phyloP scores from a whole-genome alignment of 176 grass and related monocot species.

The Tuctoria greenei region DNA sequence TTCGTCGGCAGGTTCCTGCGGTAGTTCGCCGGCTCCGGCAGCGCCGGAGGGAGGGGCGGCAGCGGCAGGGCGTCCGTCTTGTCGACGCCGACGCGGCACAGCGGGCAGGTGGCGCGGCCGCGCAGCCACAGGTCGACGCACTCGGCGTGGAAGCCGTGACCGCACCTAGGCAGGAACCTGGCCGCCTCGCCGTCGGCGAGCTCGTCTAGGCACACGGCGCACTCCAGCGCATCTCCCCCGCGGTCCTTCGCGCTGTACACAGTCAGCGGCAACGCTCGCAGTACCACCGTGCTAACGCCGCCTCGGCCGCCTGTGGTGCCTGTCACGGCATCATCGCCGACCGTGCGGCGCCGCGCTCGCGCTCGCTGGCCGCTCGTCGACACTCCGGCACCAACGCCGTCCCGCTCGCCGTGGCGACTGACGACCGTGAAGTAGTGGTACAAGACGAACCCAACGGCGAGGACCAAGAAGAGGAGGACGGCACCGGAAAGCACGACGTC shows the following conservation, averaged over 20 bases:
- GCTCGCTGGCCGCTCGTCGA: not conserved
- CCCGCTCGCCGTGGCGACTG: not conserved
- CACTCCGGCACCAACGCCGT: not conserved
- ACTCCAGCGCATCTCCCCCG: slow-evolving; percentile 43
- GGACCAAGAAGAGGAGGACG: slow-evolving; percentile 32
- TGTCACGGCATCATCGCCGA: not conserved
- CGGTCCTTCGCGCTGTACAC: slow-evolving; percentile 43
- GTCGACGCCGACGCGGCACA: slow-evolving; percentile 62
- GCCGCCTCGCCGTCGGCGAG: slow-evolving; percentile 56
- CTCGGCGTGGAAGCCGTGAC: slow-evolving; percentile 73
- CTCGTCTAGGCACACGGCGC: slow-evolving; percentile 70
- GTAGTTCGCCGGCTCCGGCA: slow-evolving; percentile 57
- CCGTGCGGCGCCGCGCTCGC: slow-evolving; percentile 5
- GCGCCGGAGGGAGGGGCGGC: slow-evolving; percentile 36
- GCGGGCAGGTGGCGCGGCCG: slow-evolving; percentile 66
- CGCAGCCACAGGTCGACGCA: slow-evolving; percentile 66
- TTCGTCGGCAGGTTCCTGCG: slow-evolving; percentile 58
- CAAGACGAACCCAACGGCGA: slow-evolving; percentile 37
- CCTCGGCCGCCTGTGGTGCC: not conserved
- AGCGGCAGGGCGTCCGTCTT: slow-evolving; percentile 32
- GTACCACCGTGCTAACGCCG: slow-evolving; percentile 23
- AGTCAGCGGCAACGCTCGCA: slow-evolving; percentile 36
- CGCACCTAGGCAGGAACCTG: slow-evolving; percentile 49
- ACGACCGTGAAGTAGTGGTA: slow-evolving; percentile 28
- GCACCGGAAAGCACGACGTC: slow-evolving; percentile 34